Evolutionary conservation across 306 rosid genomes (phyloP), one percentile per base, ranked within the genome.

Genomic region (Mimosa bimucronata): DNA sequence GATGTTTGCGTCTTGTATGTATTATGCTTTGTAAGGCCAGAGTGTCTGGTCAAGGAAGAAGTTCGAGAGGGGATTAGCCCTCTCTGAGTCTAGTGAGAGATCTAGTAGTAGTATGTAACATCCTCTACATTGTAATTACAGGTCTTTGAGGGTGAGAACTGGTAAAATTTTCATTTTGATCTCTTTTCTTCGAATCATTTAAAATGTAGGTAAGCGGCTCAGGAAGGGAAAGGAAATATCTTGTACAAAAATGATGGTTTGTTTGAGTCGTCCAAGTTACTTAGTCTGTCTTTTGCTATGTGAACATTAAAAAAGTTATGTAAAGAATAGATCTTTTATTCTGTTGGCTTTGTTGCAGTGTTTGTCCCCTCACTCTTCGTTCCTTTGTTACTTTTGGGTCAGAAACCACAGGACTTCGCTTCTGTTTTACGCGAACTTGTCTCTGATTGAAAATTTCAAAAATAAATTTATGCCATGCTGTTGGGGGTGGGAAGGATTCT

Each of bases 121-220:
- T 88, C 76, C 86, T 83, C 86, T 79, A 62, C 12, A 62, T 9
- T 84, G 86, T 87, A 87, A 79, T 87, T 90, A 90, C n/a, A 69
- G 37, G 74, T 42, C 55, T 58, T 75, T 26, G 81, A 67, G 84
- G 67, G 82, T 68, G 46, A 78, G 3, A 38, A 71, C 55, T 23
- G 12, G 13, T 6, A 38, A 23, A 38, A 5, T 14, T 75, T 83
- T 77, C 81, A 67, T 15, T 53, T 82, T 80, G 31, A 57, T 78
- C 42, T 76, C 73, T 66, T 68, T 74, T 34, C 10, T 74, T 19
- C 3, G 79, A 82, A 78, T 84, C 78, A 40, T 41, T 68, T 72
- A 64, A 78, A 78, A 46, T 75, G 53, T 75, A 83, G 53, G 83
- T 78, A 77, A 77, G 86, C 84, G 86, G 81, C 88, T 79, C 81